A percentile compares a stretch with the other conserved stretches of the same genome.
phyloP scores from a whole-genome alignment of 768 basidiomycete species.

The Calocybe cyanea region DNA sequence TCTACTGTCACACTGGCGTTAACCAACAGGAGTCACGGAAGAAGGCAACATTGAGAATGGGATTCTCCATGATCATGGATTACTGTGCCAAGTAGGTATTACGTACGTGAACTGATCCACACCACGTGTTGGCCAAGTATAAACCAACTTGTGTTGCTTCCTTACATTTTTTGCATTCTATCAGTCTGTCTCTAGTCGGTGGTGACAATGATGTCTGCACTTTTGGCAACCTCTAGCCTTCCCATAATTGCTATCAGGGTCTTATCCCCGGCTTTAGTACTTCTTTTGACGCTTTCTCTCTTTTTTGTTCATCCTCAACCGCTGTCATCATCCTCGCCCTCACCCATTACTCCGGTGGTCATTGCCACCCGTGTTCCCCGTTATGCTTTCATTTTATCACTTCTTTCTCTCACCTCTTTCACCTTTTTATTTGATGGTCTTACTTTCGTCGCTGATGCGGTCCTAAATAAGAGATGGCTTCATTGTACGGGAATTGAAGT shows the following conservation, averaged over 20 bases:
- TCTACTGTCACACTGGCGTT: too few species aligned
- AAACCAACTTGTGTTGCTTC: slow-evolving; percentile 11
- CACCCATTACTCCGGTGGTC: slow-evolving; percentile 75
- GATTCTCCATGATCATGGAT: not conserved
- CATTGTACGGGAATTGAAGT: slow-evolving; percentile 59
- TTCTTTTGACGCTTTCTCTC: slow-evolving; percentile 60
- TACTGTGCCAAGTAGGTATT: slow-evolving; percentile 5
- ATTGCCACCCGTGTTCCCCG: slow-evolving; percentile 72
- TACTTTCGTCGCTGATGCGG: slow-evolving; percentile 59
- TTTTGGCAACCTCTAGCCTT: slow-evolving; percentile 16
- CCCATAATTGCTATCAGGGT: slow-evolving; percentile 58
- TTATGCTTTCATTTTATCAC: slow-evolving; percentile 65
- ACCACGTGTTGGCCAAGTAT: slow-evolving; percentile 24
- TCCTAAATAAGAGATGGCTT: slow-evolving; percentile 67
- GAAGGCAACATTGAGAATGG: too few species aligned
- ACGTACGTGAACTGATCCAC: slow-evolving; percentile 17
- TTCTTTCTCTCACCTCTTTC: slow-evolving; percentile 66
- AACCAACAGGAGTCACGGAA: too few species aligned
- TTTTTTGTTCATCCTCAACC: slow-evolving; percentile 43
- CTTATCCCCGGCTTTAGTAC: slow-evolving; percentile 63
- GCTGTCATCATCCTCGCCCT: slow-evolving; percentile 42
- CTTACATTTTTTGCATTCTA: slow-evolving; percentile 9
- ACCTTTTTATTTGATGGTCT: slow-evolving; percentile 79
- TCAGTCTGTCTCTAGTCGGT: slow-evolving; percentile 20
- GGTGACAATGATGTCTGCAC: slow-evolving; percentile 26